phyloP scores from a whole-genome alignment of 257 asterid species.

The Solanum lycopersicoides region DNA sequence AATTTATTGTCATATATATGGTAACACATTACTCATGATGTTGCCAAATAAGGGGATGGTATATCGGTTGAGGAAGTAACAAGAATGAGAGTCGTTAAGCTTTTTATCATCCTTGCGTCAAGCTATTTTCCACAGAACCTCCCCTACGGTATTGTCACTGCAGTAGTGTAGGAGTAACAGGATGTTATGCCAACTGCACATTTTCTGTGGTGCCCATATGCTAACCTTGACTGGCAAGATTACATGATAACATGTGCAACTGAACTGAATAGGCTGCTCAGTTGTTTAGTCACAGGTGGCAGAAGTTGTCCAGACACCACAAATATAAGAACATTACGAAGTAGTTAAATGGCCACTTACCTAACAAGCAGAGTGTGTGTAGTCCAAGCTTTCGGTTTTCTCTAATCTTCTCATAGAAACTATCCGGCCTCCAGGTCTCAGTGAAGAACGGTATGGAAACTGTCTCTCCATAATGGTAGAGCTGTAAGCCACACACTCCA shows the following conservation, averaged over 20 bases:
- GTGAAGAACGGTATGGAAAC: constrained; percentile 89
- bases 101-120: not conserved
- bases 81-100: not conserved
- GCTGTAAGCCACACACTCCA: constrained; percentile 92
- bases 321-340: not conserved
- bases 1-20: not conserved
- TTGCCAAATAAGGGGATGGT: not conserved
- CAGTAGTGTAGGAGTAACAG: not conserved
- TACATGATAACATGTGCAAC: not conserved
- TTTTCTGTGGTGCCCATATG: not conserved
- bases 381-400: constrained; percentile 55
- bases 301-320: not conserved
- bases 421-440: constrained; percentile 90
- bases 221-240: not conserved
- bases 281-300: not conserved
- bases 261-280: not conserved
- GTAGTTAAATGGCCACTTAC: constrained; percentile 17
- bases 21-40: not conserved
- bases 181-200: not conserved
- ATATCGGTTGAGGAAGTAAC: not conserved
- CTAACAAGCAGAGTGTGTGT: constrained; percentile 87
- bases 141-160: not conserved
- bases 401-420: constrained; percentile 76
- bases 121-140: not conserved
- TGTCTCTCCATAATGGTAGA: constrained; percentile 85